Base-by-base conservation (phyloP, 2,329 filamentous ascomycete species). In the Colletotrichum orchidophilum region DNA sequence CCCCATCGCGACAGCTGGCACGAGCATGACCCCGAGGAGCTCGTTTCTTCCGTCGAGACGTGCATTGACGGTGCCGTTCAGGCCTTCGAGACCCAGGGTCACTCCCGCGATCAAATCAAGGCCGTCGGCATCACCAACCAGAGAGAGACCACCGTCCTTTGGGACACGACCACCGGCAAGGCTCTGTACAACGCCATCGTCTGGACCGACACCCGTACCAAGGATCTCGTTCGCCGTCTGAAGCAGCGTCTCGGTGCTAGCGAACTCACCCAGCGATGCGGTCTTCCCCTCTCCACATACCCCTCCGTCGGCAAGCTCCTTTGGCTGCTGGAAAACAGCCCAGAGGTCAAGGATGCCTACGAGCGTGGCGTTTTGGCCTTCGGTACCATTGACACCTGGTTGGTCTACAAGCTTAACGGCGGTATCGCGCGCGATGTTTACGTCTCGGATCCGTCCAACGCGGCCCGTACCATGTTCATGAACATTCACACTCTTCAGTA, bases 381-480 rank as follows among this genome's bases (percentile, higher is more conserved):
- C 76, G 94, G 93, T 69, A 96, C 94, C 24, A 90, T 95, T 62
- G 94, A 96, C 78, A 87, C 92, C 2, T 96, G 94, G 94, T 83
- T 96, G 72, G 85, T 94, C 33, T 96, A 93, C 83, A 93, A 94
- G 80, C 86, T 96, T 60, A 93, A 95, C 76, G 93, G 93, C 69
- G 91, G 91, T 21, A 86, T 84, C 49, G 87, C 88, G 70, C 88
- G 86, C 66, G 88, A 91, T 66, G 80, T 93, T 63, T 90, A 92
- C 78, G 92, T 96, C 70, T 94, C 93, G 1, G 94, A 96, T 77
- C 88, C 92, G 6, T 93, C 92, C 69, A 96, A 96, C 79, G 93
- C 94, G n/a, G 94, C 92, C 3, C 86, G 93, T 74, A 96, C 94
- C 53, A 95, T 95, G 93, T 95, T 96, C 81, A 94, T 95, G 90